Conservation (phyloP, 2,329 filamentous ascomycete genomes). For the Chaetomium sp. region DNA sequence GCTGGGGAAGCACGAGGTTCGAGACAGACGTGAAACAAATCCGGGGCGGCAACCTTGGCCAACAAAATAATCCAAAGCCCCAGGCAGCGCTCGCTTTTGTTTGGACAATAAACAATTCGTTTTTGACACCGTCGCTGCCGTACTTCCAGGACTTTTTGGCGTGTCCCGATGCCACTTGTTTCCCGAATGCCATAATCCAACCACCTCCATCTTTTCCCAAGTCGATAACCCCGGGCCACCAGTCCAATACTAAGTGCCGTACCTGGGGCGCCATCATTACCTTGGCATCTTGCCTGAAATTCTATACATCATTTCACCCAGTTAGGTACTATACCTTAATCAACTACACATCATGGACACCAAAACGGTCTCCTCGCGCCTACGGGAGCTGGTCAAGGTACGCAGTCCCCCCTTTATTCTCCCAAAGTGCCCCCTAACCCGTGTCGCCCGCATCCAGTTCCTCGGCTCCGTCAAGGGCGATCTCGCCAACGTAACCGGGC, state of each 20-base stretch:
- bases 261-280: too few relatives aligned
- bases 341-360: slow-evolving; percentile 30
- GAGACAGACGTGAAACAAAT: slow-evolving; percentile 19
- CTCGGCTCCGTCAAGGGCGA: slow-evolving; percentile 49
- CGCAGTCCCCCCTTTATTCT: slow-evolving; percentile 12
- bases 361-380: slow-evolving; percentile 38
- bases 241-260: too few relatives aligned
- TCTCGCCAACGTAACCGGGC: slow-evolving; percentile 55
- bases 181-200: neutral
- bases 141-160: neutral
- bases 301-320: too few relatives aligned
- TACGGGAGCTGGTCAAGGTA: slow-evolving; percentile 40
- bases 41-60: neutral
- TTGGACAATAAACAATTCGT: neutral
- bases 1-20: neutral
- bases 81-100: slow-evolving; percentile 10
- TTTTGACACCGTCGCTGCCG: neutral
- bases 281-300: neutral
- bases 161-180: neutral
- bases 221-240: too few relatives aligned
- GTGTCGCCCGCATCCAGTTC: slow-evolving; percentile 34
- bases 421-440: neutral
- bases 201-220: neutral
- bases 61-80: neutral
- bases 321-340: neutral